Evolutionary conservation across 164 flowering plant genomes (phyloP).

Genomic region (Liquidambar formosana): DNA sequence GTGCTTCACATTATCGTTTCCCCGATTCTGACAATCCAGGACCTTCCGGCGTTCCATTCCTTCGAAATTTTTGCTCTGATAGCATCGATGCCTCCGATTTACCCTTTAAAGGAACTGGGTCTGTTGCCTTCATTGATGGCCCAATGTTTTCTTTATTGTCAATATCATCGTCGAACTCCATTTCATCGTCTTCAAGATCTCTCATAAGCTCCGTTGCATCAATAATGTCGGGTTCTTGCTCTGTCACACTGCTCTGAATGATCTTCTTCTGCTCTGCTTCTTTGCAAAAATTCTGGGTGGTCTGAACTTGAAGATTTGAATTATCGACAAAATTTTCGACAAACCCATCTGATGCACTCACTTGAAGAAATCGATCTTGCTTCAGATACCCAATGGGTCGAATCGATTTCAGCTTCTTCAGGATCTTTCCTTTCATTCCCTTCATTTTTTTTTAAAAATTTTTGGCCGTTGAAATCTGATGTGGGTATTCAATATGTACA

Average conservation of each 20-base stretch:
- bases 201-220: constrained; percentile 53
- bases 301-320: constrained; percentile 9
- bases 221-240: constrained; percentile 38
- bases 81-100: neutral
- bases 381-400: constrained; percentile 49
- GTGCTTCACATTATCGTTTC: neutral
- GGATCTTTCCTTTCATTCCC: constrained; percentile 66
- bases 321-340: constrained; percentile 12
- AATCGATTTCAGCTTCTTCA: constrained; percentile 75
- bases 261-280: constrained; percentile 19
- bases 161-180: constrained; percentile 22
- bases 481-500: too few relatives aligned
- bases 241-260: neutral
- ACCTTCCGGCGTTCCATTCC: too few relatives aligned
- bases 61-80: too few relatives aligned
- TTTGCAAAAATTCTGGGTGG: constrained; percentile 10
- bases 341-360: constrained; percentile 41
- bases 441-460: constrained; percentile 42
- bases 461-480: too few relatives aligned
- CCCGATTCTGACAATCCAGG: neutral
- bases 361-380: constrained; percentile 57
- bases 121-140: constrained; percentile 27
- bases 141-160: constrained; percentile 63
- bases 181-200: constrained; percentile 59
- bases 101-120: constrained; percentile 2